A percentile compares a stretch with the other conserved stretches of the same genome.
Conservation (phyloP, 495 filamentous ascomycete genomes). For the Stereocaulon alpinum region DNA sequence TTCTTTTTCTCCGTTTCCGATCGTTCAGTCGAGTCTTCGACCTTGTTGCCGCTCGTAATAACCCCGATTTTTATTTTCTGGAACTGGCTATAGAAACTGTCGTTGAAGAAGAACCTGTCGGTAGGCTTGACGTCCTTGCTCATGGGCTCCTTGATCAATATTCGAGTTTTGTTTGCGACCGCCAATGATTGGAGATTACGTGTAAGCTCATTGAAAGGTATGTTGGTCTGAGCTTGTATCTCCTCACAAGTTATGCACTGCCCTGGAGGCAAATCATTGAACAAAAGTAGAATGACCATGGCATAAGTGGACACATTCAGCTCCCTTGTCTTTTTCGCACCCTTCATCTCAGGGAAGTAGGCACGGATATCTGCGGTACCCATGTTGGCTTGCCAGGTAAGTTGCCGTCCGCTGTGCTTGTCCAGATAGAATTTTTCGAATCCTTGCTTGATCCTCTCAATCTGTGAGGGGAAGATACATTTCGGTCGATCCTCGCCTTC, state of each 20-base stretch:
- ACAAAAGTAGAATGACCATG: conserved; percentile 81
- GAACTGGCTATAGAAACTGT: conserved; percentile 68
- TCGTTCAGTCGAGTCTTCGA: conserved; percentile 74
- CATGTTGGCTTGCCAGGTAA: conserved; percentile 77
- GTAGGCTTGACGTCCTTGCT: conserved; percentile 69
- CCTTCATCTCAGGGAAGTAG: conserved; percentile 63
- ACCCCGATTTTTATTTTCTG: conserved; percentile 81
- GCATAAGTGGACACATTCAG: conserved; percentile 87
- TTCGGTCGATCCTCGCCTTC: conserved; percentile 41
- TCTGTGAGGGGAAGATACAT: conserved; percentile 62
- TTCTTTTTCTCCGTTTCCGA: conserved; percentile 83
- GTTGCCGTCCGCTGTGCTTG: conserved; percentile 73
- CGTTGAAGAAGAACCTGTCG: conserved; percentile 78
- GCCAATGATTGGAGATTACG: conserved; percentile 78
- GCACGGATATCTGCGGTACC: conserved; percentile 82
- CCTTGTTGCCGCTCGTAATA: conserved; percentile 59
- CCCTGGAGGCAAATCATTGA: conserved; percentile 64
- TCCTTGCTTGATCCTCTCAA: conserved; percentile 68
- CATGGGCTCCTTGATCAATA: conserved; percentile 76
- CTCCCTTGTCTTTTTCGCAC: conserved; percentile 65
- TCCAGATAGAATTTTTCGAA: conserved; percentile 86
- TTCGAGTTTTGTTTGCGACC: conserved; percentile 71
- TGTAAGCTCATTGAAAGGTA: conserved; percentile 66
- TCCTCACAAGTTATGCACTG: conserved; percentile 69
- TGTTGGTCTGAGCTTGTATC: conserved; percentile 71